Evolutionary conservation across 495 filamentous ascomycete genomes (phyloP).

Genomic region (Aspergillus egyptiacus): DNA sequence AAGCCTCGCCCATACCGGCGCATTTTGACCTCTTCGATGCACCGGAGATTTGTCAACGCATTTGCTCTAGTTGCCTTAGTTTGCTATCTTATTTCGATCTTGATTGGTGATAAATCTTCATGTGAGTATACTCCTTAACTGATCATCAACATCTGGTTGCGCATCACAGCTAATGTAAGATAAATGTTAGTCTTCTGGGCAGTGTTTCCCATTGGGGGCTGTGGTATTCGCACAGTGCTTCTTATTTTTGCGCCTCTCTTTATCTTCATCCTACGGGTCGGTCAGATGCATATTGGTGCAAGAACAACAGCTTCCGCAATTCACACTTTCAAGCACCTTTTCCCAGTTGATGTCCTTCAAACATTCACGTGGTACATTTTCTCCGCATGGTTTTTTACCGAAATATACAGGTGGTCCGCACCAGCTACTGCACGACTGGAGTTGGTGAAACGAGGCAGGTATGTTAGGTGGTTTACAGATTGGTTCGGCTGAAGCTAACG

Average conservation of each 20-base stretch:
- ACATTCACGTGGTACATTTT: constrained; percentile 66
- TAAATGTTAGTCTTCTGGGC: constrained; percentile 63
- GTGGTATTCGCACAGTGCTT: constrained; percentile 64
- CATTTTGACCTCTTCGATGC: constrained; percentile 82
- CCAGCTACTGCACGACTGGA: constrained; percentile 58
- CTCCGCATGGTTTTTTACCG: constrained; percentile 75
- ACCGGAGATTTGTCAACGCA: constrained; percentile 76
- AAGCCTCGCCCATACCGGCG: constrained; percentile 67
- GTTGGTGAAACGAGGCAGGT: constrained; percentile 64
- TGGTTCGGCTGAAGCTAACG: constrained; percentile 8
- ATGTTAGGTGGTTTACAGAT: constrained; percentile 12
- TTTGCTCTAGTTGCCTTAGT: constrained; percentile 57
- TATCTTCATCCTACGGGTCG: constrained; percentile 77
- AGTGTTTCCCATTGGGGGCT: constrained; percentile 75
- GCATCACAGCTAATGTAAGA: constrained; percentile 9
- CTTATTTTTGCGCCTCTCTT: constrained; percentile 62
- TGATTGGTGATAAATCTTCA: constrained; percentile 63
- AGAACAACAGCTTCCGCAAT: constrained; percentile 65
- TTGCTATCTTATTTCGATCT: constrained; percentile 69
- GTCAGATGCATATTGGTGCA: constrained; percentile 65
- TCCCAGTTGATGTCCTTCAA: constrained; percentile 55
- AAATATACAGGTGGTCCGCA: constrained; percentile 74
- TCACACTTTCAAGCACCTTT: constrained; percentile 52
- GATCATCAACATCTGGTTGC: background rate
- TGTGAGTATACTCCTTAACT: constrained; percentile 41